Evolutionary conservation across 331 rosid species (phyloP).

Genomic region (Quercus lobata): DNA sequence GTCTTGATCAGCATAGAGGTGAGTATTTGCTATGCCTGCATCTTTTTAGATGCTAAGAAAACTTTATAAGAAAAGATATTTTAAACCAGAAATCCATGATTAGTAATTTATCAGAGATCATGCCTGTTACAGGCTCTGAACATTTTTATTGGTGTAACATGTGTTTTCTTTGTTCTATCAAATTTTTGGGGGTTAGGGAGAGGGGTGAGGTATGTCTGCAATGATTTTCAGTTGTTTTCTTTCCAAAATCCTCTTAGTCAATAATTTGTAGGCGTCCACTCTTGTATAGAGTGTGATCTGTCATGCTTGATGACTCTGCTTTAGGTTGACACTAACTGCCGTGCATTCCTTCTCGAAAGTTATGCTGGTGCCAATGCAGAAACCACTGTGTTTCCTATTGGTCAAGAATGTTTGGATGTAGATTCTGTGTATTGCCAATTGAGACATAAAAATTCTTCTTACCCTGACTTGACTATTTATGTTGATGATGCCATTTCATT

Average conservation of each 20-base stretch:
- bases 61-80: background rate
- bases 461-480: slow-evolving; percentile 2
- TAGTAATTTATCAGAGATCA: background rate
- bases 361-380: background rate
- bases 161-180: background rate
- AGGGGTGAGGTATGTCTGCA: background rate
- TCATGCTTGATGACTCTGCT: background rate
- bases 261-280: background rate
- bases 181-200: background rate
- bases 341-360: background rate
- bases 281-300: background rate
- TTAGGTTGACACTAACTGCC: background rate
- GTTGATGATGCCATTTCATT: slow-evolving; percentile 20
- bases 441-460: background rate
- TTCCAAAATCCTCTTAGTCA: background rate
- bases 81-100: background rate
- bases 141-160: background rate
- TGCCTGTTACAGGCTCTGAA: background rate
- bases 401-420: slow-evolving; percentile 4
- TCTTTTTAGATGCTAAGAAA: background rate
- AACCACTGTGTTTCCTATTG: slow-evolving; percentile 2
- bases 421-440: background rate
- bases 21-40: slow-evolving; percentile 14
- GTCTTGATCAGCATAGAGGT: slow-evolving; percentile 76
- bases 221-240: background rate